A percentile compares a stretch with the other conserved stretches of the same genome.
phyloP scores from a whole-genome alignment of 2,329 filamentous ascomycete genomes.

The Simplicillium sp. region DNA sequence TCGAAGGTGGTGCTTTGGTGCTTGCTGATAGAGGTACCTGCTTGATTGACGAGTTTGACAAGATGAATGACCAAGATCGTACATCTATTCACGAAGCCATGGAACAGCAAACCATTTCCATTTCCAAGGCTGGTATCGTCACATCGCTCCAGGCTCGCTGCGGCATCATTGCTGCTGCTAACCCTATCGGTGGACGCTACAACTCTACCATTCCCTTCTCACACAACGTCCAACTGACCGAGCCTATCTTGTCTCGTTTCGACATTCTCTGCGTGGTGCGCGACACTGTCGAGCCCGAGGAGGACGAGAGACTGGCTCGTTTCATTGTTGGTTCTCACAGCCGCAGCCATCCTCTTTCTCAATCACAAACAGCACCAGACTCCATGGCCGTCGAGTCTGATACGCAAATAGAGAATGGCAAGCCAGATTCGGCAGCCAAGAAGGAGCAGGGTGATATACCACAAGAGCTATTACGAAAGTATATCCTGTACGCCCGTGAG shows the following conservation, averaged over 20 bases:
- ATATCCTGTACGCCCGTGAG: slow-evolving; percentile 90
- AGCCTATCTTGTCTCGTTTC: slow-evolving; percentile 95
- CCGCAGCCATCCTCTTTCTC: slow-evolving; percentile 66
- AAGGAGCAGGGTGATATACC: slow-evolving; percentile 63
- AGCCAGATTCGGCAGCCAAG: slow-evolving; percentile 2
- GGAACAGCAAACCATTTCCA: slow-evolving; percentile 99
- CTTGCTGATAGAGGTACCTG: slow-evolving; percentile 92
- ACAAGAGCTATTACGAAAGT: slow-evolving; percentile 87
- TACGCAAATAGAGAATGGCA: slow-evolving; percentile 24
- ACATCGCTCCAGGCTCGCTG: slow-evolving; percentile 94
- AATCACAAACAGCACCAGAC: slow-evolving; percentile 46
- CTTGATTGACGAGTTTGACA: slow-evolving; percentile 98
- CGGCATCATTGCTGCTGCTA: slow-evolving; percentile 91
- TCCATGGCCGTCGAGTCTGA: slow-evolving; percentile 57
- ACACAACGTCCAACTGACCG: slow-evolving; percentile 91
- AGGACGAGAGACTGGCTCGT: slow-evolving; percentile 86
- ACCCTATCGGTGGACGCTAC: slow-evolving; percentile 92
- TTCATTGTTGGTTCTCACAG: slow-evolving; percentile 95
- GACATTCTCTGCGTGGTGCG: slow-evolving; percentile 94
- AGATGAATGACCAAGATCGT: slow-evolving; percentile 99
- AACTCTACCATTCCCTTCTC: slow-evolving; percentile 95
- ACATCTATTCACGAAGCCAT: slow-evolving; percentile 99
- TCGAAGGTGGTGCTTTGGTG: slow-evolving; percentile 92
- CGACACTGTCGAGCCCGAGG: slow-evolving; percentile 83
- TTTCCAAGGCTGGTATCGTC: slow-evolving; percentile 96